Base-by-base conservation (phyloP, 1,284 basidiomycete genomes). In the Ganoderma lingzhi region DNA sequence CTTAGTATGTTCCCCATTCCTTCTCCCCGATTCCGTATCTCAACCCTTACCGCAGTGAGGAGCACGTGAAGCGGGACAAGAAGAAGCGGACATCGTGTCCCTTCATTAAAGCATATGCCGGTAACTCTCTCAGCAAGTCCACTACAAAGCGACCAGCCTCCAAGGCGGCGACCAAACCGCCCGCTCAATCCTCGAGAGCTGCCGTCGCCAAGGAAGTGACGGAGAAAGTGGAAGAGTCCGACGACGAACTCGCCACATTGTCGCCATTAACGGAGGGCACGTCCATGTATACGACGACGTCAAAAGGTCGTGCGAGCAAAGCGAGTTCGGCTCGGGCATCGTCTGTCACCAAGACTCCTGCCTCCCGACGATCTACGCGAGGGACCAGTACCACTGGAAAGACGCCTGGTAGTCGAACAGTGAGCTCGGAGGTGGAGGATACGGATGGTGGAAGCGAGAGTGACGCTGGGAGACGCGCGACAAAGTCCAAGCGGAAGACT, bases 21-120 rank as follows among this genome's bases (percentile, higher is more conserved):
- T 63, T 12, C 19, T 44, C 6, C 42, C 37, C 53, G 41, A 42
- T 55, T 4, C 15, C 14, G 23, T 12, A 12, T 65, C 45, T 51
- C 42, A 69, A 66, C 71, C 66, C 60, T 62, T 56, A 60, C 28
- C 62, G 61, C 75, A 92, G 91, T 63, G 85, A 90, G 76, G 90
- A 93, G 76, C 92, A 93, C 74, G 83, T 83, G 42, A 87, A 86
- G 73, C 88, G 91, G 62, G 85, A 84, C 58, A 79, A 80, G 62
- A 87, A 87, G 76, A 79, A 82, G 0, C 80, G 80, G 15, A 74
- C 69, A 5, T 70, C 79, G 0, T 92, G 90, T 76, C 83, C 87
- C 0, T 90, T 92, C 77, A 85, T 92, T 51, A 69, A 69, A 70
- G 78, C 53, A 44, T 75, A 63, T 70, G 74, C 53, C 53, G 75